Percentiles rank a stretch among this genome's conserved stretches.
These are phyloP conservation scores for Ganoderma boninense DNA, from an alignment of 1,284 basidiomycete species.

Conservation along the genomic window DNA sequence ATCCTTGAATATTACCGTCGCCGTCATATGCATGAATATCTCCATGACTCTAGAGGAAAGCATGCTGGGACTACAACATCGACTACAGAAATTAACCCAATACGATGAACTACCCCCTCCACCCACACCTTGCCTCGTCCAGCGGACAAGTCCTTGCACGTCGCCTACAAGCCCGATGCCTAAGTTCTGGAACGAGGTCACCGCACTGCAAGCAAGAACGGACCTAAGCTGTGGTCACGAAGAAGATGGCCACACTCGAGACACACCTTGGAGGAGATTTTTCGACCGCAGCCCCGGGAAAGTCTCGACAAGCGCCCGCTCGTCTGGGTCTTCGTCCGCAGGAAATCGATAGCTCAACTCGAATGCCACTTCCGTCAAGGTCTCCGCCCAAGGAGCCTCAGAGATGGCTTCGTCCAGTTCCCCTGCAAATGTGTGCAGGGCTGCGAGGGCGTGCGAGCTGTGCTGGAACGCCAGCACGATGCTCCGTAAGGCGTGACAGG, in stretches of 20 bases:
- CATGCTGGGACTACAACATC: no score
- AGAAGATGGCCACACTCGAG: not conserved
- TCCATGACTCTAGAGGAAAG: no score
- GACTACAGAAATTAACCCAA: no score
- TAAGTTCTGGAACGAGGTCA: not conserved
- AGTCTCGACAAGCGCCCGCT: constrained; percentile 7
- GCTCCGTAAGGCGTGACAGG: not conserved
- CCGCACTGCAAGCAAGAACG: constrained; percentile 4
- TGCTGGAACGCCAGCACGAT: constrained; percentile 23
- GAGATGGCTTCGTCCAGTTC: constrained; percentile 20
- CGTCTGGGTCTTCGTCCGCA: constrained; percentile 17
- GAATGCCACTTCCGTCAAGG: constrained; percentile 11
- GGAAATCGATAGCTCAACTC: constrained; percentile 18
- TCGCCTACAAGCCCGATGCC: no score
- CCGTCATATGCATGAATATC: no score
- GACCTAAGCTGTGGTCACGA: not conserved
- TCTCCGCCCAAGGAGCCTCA: not conserved
- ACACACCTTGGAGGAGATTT: constrained; percentile 14
- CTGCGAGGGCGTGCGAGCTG: constrained; percentile 27
- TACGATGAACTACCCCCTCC: no score
- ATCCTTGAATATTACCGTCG: no score
- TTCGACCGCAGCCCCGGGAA: constrained; percentile 14
- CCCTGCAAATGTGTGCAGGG: constrained; percentile 18
- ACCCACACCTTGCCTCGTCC: no score
- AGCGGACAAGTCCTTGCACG: no score